Percentiles rank a stretch among this genome's conserved stretches.
Evolutionary conservation across 495 filamentous ascomycete genomes (phyloP).

Genomic region (Penicillium pancosmium): DNA sequence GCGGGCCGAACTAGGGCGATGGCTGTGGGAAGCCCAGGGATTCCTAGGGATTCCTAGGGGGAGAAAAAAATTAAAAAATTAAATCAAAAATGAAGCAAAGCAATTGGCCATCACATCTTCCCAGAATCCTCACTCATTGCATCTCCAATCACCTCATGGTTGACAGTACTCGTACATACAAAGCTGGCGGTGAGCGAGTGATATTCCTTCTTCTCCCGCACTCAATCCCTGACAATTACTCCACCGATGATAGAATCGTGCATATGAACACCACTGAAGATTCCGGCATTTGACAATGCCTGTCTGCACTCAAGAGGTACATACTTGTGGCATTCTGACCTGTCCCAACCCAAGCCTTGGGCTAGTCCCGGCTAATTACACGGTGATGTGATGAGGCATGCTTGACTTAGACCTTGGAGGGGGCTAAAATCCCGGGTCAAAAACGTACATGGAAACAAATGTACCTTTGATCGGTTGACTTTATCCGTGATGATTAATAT

Average conservation of each 20-base stretch:
- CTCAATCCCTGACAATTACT: slow-evolving; percentile 3
- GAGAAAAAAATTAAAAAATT: not conserved
- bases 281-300: not conserved
- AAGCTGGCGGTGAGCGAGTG: not conserved
- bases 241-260: slow-evolving; percentile 7
- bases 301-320: not conserved
- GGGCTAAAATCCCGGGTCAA: too few relatives aligned
- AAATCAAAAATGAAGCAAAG: not conserved
- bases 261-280: not conserved
- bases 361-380: too few relatives aligned
- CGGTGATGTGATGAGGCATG: too few relatives aligned
- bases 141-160: not conserved
- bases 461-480: too few relatives aligned
- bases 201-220: slow-evolving; percentile 1
- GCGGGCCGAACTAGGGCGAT: slow-evolving; percentile 1
- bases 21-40: not conserved
- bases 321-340: not conserved
- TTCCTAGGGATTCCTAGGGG: not conserved
- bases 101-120: not conserved
- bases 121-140: not conserved
- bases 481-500: too few relatives aligned
- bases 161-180: not conserved
- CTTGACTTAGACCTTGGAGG: too few relatives aligned
- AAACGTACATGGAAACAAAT: too few relatives aligned
- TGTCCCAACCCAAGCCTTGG: too few relatives aligned